Evolutionary conservation across 2,329 filamentous ascomycete genomes (phyloP), one percentile per base, ranked within the genome.

Genomic region (Aspergillus unguis): DNA sequence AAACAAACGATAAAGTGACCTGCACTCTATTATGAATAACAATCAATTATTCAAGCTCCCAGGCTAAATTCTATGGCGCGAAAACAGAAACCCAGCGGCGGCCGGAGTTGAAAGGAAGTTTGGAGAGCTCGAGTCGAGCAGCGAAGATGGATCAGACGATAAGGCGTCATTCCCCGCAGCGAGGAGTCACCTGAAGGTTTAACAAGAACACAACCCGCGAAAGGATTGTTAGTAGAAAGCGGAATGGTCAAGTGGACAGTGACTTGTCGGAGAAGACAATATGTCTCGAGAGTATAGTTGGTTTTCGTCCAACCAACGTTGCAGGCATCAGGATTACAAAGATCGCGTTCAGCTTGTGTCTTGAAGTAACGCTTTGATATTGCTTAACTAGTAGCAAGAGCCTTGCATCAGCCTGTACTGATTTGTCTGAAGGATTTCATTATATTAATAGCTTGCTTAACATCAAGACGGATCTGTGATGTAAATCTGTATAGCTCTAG

Each of bases 141-240:
- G 29, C 28, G 46, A 54, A 25, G 48, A 59, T 32, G 48, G 53
- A 59, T 59, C 58, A 59, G 57, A 53, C 54, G 57, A 59, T 61
- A 57, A 55, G 53, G 48, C 33, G 42, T 44, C 45, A 51, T 54
- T 44, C 56, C 53, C 59, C 55, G 58, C 58, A 58, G 58, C 26
- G 44, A 25, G 33, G 26, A 38, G 47, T 49, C 47, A 49, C 40
- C 47, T 49, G 48, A 45, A 50, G 33, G 6, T 3, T 26, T 38
- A 17, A 26, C 10, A 40, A 40, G 17, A 41, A 37, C 32, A 32
- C 37, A 33, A 11, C 36, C 11, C 25, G n/a, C 8, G 29, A 4
- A 38, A 31, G n/a, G 35, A 36, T 9, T 1, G 9, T 48, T 8
- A 42, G 17, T 37, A 42, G 37, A 7, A 8, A 43, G 26, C 23